Percentiles rank a stretch among this genome's conserved stretches.
phyloP scores from a whole-genome alignment of 1,284 basidiomycete species.

The Leccinum subspadiceum region DNA sequence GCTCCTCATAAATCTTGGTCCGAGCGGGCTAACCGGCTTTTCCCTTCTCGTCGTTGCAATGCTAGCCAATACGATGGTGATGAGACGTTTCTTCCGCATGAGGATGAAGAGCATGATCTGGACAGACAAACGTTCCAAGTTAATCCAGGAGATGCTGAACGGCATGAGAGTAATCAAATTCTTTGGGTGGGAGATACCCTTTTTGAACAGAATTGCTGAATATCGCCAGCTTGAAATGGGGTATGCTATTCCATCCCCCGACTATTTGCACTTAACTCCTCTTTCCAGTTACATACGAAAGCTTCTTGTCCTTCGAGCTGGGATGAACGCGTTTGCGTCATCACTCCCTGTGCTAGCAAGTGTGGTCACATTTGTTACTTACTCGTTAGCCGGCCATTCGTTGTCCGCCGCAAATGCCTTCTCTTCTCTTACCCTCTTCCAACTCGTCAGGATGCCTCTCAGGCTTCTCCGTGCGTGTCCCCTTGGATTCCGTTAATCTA shows the following conservation, averaged over 20 bases:
- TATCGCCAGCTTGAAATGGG: slow-evolving; percentile 75
- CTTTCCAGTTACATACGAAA: slow-evolving; percentile 63
- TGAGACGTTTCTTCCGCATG: slow-evolving; percentile 74
- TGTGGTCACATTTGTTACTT: slow-evolving; percentile 84
- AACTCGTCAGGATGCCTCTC: slow-evolving; percentile 69
- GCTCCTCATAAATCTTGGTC: slow-evolving; percentile 71
- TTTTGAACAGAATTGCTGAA: slow-evolving; percentile 67
- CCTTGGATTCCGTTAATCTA: slow-evolving; percentile 45
- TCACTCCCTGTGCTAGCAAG: slow-evolving; percentile 80
- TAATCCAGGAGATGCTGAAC: slow-evolving; percentile 80
- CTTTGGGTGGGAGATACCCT: slow-evolving; percentile 80
- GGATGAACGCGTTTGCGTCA: slow-evolving; percentile 65
- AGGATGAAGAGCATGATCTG: slow-evolving; percentile 82
- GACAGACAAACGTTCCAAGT: slow-evolving; percentile 86
- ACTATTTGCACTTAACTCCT: neutral
- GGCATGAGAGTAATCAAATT: slow-evolving; percentile 91
- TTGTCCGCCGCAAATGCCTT: slow-evolving; percentile 76
- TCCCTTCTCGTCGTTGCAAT: slow-evolving; percentile 72
- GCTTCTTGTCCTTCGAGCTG: slow-evolving; percentile 72
- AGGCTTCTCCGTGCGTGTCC: slow-evolving; percentile 53
- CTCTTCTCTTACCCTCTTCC: slow-evolving; percentile 81
- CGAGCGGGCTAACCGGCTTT: slow-evolving; percentile 81
- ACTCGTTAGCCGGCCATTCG: slow-evolving; percentile 66
- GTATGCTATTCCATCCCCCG: slow-evolving; percentile 42
- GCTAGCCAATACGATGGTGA: slow-evolving; percentile 64